A percentile compares a stretch with the other conserved stretches of the same genome.
Conservation (phyloP, 2,329 filamentous ascomycete species). For the Fusarium metavorans region DNA sequence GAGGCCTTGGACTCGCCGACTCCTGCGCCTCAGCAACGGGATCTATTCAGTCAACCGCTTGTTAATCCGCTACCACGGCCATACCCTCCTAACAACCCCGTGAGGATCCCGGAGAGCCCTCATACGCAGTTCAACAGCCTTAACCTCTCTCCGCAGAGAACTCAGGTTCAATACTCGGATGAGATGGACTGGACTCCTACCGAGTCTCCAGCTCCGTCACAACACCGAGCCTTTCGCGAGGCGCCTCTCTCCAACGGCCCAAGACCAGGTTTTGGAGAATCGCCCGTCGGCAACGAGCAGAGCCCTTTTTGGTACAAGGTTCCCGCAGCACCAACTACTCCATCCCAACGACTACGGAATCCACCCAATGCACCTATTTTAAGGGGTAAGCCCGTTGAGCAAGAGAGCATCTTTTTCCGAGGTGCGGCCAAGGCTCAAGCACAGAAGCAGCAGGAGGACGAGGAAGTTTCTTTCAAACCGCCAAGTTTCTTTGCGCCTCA, state of each 20-base stretch:
- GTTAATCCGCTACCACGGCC: conserved; percentile 30
- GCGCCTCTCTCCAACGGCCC: conserved; percentile 54
- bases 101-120: conserved; percentile 16
- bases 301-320: conserved; percentile 77
- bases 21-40: conserved; percentile 27
- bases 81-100: conserved; percentile 31
- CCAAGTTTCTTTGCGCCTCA: conserved; percentile 70
- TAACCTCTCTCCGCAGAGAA: conserved; percentile 28
- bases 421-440: conserved; percentile 32
- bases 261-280: conserved; percentile 59
- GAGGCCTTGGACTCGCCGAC: conserved; percentile 48
- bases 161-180: conserved; percentile 57
- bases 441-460: conserved; percentile 22
- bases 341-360: conserved; percentile 72
- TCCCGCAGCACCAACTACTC: conserved; percentile 75
- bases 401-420: conserved; percentile 64
- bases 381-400: conserved; percentile 58
- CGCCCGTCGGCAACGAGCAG: conserved; percentile 56
- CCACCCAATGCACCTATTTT: conserved; percentile 69
- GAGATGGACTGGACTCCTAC: conserved; percentile 83
- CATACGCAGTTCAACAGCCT: conserved; percentile 24
- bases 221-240: conserved; percentile 66
- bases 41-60: conserved; percentile 23
- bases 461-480: conserved; percentile 64
- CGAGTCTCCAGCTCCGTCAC: conserved; percentile 54